phyloP scores from a whole-genome alignment of 768 basidiomycete species.

The Candolleomyces aberdarensis region DNA sequence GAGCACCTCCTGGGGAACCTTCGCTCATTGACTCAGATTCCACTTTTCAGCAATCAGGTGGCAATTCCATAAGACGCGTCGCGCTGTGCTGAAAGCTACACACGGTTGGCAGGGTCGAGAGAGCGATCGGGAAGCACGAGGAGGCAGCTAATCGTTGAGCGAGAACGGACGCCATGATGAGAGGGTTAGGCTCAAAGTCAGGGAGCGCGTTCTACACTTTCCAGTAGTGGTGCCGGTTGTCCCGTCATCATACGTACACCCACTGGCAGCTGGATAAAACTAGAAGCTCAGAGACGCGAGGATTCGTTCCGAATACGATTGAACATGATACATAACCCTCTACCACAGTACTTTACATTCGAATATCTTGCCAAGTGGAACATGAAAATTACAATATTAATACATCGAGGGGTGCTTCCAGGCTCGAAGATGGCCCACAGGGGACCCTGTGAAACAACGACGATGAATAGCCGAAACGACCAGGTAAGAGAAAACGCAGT shows the following conservation, averaged over 20 bases:
- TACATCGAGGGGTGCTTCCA: neutral
- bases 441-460: conserved; percentile 33
- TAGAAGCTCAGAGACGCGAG: too few species aligned
- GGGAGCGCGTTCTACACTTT: too few species aligned
- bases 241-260: too few species aligned
- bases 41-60: too few species aligned
- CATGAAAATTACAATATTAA: neutral
- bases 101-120: neutral
- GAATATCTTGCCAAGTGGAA: neutral
- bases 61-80: neutral
- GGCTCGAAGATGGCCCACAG: neutral
- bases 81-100: neutral
- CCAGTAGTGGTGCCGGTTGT: too few species aligned
- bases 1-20: too few species aligned
- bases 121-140: neutral
- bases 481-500: conserved; percentile 23
- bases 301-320: neutral
- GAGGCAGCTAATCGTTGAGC: neutral
- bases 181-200: neutral
- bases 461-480: conserved; percentile 42
- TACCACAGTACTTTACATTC: conserved; percentile 1
- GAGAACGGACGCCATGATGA: neutral
- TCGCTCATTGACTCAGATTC: too few species aligned
- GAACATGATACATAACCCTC: neutral
- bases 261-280: neutral